Evolutionary conservation across 2,329 filamentous ascomycete genomes (phyloP), one percentile per base, ranked within the genome.

Genomic region (Stachybotrys elegans): DNA sequence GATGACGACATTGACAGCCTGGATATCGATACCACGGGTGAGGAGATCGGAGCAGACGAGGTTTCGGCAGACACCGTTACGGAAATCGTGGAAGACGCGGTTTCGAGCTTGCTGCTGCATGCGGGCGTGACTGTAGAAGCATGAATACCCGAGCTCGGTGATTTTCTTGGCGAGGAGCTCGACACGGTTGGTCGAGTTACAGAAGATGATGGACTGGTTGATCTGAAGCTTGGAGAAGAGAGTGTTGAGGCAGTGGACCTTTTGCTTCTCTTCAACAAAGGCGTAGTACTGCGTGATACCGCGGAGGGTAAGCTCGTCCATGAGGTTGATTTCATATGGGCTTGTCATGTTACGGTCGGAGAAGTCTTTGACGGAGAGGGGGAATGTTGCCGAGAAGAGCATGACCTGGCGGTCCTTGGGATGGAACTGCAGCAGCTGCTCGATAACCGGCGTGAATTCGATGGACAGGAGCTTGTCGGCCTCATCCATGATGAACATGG

Each of bases 141-240:
- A 98, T 1, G 93, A 98, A 70, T 98, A 98, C 52, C 93, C 93
- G 52, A 98, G 81, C 67, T 98, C 94, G 39, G 94, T 98, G 60
- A 98, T 98, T 70, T 98, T 98, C 78, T 98, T 98, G 41, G 93
- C 93, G 21, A 98, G 80, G 43, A 98, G 78, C 69, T 98, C 93
- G 48, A 98, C 93, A 53, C 93, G 88, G 67, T 97, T 97, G 43
- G 93, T 98, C 32, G 93, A 98, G 70, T 98, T 98, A 73, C 93
- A 98, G 74, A 98, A 98, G 65, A 98, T 98, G 72, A 98, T 98
- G 50, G 94, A 98, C 73, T 98, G 93, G 71, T 98, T 98, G 72
- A 98, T 98, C 69, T 98, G 92, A 14, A 98, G 82, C 70, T 96
- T 95, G 56, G 91, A 96, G 75, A 98, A 98, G 51, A 98, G 84